These are phyloP conservation scores for Termitomyces eurrhizus DNA, from an alignment of 768 basidiomycete genomes.

Conservation along the genomic window DNA sequence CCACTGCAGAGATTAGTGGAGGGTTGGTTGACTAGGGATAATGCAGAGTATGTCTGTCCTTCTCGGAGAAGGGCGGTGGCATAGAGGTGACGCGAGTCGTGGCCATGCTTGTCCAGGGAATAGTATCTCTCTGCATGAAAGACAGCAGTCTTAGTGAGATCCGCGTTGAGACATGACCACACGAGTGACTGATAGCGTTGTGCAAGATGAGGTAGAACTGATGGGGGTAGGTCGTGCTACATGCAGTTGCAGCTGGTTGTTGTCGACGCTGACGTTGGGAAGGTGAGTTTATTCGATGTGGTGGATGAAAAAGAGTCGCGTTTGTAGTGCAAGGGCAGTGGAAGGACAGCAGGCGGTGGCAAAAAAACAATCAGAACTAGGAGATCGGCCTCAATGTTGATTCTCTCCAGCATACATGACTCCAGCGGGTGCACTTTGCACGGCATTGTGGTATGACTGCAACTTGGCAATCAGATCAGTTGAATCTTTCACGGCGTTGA, in stretches of 20 bases:
- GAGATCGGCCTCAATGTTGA: slow-evolving; percentile 18
- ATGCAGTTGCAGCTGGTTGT: slow-evolving; percentile 34
- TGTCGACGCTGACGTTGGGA: slow-evolving; percentile 20
- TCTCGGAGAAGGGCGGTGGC: slow-evolving; percentile 70
- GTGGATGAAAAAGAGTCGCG: slow-evolving; percentile 8
- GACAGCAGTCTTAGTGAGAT: slow-evolving; percentile 73
- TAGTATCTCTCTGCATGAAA: slow-evolving; percentile 89
- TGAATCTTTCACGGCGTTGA: slow-evolving; percentile 98
- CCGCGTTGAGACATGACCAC: slow-evolving; percentile 83
- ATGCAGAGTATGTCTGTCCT: slow-evolving; percentile 71
- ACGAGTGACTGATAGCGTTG: slow-evolving; percentile 70
- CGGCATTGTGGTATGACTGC: slow-evolving; percentile 94
- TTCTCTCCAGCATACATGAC: slow-evolving; percentile 19
- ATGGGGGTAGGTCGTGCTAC: slow-evolving; percentile 52
- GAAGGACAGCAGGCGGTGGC: slow-evolving; percentile 8
- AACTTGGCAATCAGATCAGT: slow-evolving; percentile 97
- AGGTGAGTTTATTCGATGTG: slow-evolving; percentile 8
- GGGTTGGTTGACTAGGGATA: slow-evolving; percentile 62
- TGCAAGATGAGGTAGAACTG: slow-evolving; percentile 53
- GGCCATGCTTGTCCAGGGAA: slow-evolving; percentile 63
- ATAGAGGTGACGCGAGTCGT: slow-evolving; percentile 83
- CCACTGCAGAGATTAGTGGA: slow-evolving; percentile 62
- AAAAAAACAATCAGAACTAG: slow-evolving; percentile 13
- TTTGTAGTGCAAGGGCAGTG: slow-evolving; percentile 5
- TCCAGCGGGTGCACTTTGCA: slow-evolving; percentile 82